Base-by-base conservation (phyloP, 805 yeast species). In the Priceomyces haplophilus region DNA sequence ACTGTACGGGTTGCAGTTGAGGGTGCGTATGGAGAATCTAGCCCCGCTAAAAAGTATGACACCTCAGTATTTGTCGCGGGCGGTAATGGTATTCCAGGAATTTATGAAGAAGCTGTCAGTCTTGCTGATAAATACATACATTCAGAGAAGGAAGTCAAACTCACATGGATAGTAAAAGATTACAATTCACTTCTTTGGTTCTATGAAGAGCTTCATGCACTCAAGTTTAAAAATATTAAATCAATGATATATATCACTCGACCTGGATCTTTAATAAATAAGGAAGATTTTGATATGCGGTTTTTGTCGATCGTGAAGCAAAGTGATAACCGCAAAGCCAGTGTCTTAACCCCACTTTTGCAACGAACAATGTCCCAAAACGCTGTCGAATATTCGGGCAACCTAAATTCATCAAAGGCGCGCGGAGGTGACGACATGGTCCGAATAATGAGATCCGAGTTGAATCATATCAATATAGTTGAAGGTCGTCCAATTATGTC, bases 111-210 rank as follows among this genome's bases (percentile, higher is more conserved):
- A 48, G 67, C 62, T 1, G 39, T 29, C 15, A 54, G 54, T 12
- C 41, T 61, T 31, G 48, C 45, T 6, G 21, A 20, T 34, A 33
- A 20, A 10, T 19, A 7, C 13, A 19, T n/a, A 19, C 21, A 13
- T 6, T 34, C 30, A 10, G 44, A 45, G 23, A 54, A 53, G 37
- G 41, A 42, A n/a, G 19, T 66, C 20, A 71, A 75, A 37, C 65
- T 85, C 37, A 61, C 76, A 24, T 83, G 91, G 93, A 70, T 73
- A 6, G 68, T 83, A 7, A 65, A 80, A 38, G 75, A 78, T 23
- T 64, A 68, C 49, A 62, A 64, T 32, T 73, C 82, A 6, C 55
- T 85, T 4, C 49, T 53, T 13, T 76, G 82, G 80, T 76, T 77
- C 44, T 56, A 59, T 25, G 70, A 69, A 10, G 83, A 79, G 48